These are phyloP conservation scores for Trichosporon ovoides DNA, from an alignment of 1,284 basidiomycete genomes.

Conservation along the genomic window DNA sequence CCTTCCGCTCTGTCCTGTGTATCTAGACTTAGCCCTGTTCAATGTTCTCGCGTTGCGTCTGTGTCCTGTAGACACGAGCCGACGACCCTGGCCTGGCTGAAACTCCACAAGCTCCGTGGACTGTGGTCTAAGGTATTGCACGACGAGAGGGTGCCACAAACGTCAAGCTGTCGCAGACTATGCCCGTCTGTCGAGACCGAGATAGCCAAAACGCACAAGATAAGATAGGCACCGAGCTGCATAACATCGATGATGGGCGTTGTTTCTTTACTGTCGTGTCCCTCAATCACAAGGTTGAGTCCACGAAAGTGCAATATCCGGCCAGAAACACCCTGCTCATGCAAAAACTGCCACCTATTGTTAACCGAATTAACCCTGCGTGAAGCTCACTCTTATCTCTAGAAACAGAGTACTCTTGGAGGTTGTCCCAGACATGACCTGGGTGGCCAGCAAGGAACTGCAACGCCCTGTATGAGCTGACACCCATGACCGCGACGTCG, in stretches of 20 bases:
- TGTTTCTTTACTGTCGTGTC: neutral
- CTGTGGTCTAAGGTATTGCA: too few relatives aligned
- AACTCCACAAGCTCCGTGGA: too few relatives aligned
- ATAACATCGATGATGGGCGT: neutral
- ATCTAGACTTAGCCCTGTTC: too few relatives aligned
- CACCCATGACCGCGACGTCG: neutral
- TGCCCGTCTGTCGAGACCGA: too few relatives aligned
- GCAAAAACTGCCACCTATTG: constrained; percentile 1
- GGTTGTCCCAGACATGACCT: neutral
- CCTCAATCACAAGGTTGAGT: neutral
- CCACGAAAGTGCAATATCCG: neutral
- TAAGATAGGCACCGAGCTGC: too few relatives aligned
- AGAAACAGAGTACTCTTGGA: neutral
- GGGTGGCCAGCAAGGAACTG: neutral
- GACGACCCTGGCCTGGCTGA: too few relatives aligned
- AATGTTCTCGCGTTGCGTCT: too few relatives aligned
- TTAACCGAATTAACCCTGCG: neutral
- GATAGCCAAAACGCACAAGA: too few relatives aligned
- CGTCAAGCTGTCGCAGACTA: too few relatives aligned
- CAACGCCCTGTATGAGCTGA: neutral
- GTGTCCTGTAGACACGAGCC: too few relatives aligned
- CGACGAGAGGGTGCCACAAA: too few relatives aligned
- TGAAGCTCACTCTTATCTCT: neutral
- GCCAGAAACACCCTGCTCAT: neutral
- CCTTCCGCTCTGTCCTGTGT: too few relatives aligned